These are phyloP conservation scores for Amanita phalloides DNA, from an alignment of 768 basidiomycete species.

Conservation along the genomic window DNA sequence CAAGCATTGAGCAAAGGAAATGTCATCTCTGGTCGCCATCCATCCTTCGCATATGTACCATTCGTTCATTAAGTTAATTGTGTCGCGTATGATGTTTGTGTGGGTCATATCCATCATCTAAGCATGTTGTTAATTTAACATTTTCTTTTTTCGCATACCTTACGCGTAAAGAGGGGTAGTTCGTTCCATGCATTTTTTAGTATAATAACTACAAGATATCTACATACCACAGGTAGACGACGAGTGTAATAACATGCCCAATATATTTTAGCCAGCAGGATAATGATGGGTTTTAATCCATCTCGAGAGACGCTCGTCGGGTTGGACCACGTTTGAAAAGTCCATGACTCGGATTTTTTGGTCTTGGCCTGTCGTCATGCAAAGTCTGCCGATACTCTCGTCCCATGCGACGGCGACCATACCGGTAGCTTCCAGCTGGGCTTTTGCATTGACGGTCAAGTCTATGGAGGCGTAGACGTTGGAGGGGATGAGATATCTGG, in stretches of 20 bases:
- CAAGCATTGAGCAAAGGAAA: conserved; percentile 16
- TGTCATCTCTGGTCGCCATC: conserved; percentile 6
- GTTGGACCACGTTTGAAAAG: conserved; percentile 22
- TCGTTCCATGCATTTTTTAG: neutral
- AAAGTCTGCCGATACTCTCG: conserved; percentile 50
- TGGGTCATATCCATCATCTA: neutral
- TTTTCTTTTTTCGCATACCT: neutral
- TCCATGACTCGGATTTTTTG: conserved; percentile 36
- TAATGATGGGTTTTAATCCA: conserved; percentile 23
- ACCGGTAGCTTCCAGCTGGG: conserved; percentile 13
- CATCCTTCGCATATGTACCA: neutral
- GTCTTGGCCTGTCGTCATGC: conserved; percentile 34
- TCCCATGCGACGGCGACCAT: conserved; percentile 53
- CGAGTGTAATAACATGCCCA: conserved; percentile 1
- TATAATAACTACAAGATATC: neutral
- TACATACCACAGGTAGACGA: conserved; percentile 2
- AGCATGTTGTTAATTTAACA: neutral
- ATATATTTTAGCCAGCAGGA: neutral
- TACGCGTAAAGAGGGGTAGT: neutral
- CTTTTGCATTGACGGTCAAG: conserved; percentile 6
- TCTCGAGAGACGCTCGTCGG: conserved; percentile 17
- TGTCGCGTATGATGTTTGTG: neutral
- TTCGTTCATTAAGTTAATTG: neutral
- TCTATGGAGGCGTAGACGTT: conserved; percentile 3
- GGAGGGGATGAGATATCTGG: conserved; percentile 1